A percentile compares a stretch with the other conserved stretches of the same genome.
Evolutionary conservation across 31 red algal species (phyloP).

Genomic region (Asparagopsis taxiformis): DNA sequence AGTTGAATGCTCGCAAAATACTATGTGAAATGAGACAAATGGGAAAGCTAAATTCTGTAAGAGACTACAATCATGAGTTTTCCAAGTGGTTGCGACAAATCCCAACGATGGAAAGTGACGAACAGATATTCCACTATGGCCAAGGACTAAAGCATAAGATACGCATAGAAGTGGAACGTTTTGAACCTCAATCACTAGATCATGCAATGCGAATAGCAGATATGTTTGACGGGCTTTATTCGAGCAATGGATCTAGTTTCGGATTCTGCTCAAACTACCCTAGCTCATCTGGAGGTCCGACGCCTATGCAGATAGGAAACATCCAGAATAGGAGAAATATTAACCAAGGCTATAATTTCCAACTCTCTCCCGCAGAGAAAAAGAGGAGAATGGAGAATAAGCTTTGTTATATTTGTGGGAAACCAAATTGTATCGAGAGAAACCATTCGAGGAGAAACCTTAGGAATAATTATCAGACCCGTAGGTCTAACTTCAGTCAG

Average conservation of each 20-base stretch:
- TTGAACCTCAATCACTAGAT: slow-evolving; percentile 9
- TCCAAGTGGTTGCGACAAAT: slow-evolving; percentile 14
- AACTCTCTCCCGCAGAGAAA: too few species aligned
- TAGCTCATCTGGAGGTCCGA: slow-evolving; percentile 1
- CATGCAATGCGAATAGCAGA: slow-evolving; percentile 32
- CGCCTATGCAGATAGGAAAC: too few species aligned
- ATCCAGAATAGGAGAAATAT: slow-evolving; percentile 8
- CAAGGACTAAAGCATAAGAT: slow-evolving; percentile 11
- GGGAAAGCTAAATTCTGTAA: slow-evolving; percentile 13
- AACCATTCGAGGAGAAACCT: too few species aligned
- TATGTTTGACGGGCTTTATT: background rate
- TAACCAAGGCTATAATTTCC: background rate
- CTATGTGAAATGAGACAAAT: slow-evolving; percentile 24
- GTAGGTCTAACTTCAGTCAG: too few species aligned
- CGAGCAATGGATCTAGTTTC: background rate
- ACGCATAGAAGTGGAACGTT: too few species aligned
- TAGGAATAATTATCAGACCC: too few species aligned
- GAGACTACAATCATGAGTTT: slow-evolving; percentile 34
- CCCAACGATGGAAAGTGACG: too few species aligned
- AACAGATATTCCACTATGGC: background rate
- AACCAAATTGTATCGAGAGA: too few species aligned
- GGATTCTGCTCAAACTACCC: slow-evolving; percentile 15
- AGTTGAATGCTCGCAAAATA: too few species aligned
- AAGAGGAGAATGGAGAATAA: too few species aligned
- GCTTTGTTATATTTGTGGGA: too few species aligned